These are phyloP conservation scores for Coccomyxa subellipsoidea DNA, from an alignment of 163 green algal genomes.

Conservation along the genomic window DNA sequence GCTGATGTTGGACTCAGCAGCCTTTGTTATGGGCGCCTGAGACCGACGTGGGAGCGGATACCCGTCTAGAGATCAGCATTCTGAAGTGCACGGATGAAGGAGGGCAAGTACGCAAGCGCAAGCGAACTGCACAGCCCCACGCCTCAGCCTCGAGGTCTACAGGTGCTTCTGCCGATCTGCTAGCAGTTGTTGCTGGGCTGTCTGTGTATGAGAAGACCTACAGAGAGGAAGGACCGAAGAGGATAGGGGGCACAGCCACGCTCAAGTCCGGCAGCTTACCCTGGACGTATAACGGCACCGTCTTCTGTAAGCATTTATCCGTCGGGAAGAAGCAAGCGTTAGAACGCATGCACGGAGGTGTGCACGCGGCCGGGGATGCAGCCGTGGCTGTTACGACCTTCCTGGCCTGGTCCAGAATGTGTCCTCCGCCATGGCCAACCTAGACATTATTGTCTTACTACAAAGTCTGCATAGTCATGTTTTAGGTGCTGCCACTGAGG, in stretches of 20 bases:
- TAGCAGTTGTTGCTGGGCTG: neutral
- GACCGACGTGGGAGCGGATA: neutral
- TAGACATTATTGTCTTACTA: neutral
- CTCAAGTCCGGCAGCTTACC: neutral
- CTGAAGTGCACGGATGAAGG: neutral
- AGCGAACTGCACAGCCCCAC: neutral
- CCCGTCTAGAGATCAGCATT: neutral
- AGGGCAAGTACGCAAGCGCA: neutral
- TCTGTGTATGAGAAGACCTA: neutral
- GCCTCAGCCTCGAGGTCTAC: neutral
- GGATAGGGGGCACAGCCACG: neutral
- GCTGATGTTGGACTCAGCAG: too few relatives aligned
- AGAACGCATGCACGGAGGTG: neutral
- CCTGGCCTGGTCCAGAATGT: neutral
- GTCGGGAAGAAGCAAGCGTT: neutral
- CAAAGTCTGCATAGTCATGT: neutral
- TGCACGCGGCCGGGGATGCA: neutral
- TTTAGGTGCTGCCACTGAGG: neutral
- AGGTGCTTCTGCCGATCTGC: neutral
- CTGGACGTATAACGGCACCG: neutral
- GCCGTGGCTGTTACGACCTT: neutral
- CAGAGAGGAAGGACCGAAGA: neutral
- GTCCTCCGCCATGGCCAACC: neutral
- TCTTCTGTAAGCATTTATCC: neutral
- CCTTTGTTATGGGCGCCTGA: too few relatives aligned